Conservation (phyloP, 1,284 basidiomycete species). For the Tylopilus sp. region DNA sequence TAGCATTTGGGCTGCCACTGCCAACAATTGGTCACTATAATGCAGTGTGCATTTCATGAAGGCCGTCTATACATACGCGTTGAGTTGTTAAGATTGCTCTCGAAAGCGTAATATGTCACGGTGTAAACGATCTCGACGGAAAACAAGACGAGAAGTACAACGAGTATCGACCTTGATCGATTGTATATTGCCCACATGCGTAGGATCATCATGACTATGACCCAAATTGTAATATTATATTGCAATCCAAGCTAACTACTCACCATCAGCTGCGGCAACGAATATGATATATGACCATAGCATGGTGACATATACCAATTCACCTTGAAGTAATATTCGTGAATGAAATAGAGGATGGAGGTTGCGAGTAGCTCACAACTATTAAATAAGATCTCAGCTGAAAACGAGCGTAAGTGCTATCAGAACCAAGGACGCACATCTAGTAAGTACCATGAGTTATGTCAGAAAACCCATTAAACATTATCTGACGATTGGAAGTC, state of each 20-base stretch:
- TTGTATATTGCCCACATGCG: slow-evolving; percentile 26
- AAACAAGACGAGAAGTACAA: slow-evolving; percentile 3
- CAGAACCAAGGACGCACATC: background rate
- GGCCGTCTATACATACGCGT: background rate
- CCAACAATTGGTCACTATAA: background rate
- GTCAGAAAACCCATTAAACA: background rate
- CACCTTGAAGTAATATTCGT: background rate
- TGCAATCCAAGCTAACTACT: background rate
- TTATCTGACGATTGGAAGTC: background rate
- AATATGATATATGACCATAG: background rate
- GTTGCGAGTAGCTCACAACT: background rate
- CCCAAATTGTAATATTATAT: background rate
- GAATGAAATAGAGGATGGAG: too few species aligned
- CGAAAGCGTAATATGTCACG: background rate
- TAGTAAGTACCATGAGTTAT: background rate
- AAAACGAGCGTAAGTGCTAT: too few species aligned
- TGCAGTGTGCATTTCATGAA: background rate
- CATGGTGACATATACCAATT: background rate
- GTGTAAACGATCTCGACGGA: slow-evolving; percentile 1
- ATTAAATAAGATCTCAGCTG: background rate
- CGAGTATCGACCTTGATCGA: slow-evolving; percentile 7
- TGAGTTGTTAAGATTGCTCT: background rate
- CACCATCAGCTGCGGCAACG: background rate
- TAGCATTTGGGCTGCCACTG: background rate
- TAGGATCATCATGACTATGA: slow-evolving; percentile 20